Base-by-base conservation (phyloP, 2,329 filamentous ascomycete genomes). In the Penicillium vulpinum region DNA sequence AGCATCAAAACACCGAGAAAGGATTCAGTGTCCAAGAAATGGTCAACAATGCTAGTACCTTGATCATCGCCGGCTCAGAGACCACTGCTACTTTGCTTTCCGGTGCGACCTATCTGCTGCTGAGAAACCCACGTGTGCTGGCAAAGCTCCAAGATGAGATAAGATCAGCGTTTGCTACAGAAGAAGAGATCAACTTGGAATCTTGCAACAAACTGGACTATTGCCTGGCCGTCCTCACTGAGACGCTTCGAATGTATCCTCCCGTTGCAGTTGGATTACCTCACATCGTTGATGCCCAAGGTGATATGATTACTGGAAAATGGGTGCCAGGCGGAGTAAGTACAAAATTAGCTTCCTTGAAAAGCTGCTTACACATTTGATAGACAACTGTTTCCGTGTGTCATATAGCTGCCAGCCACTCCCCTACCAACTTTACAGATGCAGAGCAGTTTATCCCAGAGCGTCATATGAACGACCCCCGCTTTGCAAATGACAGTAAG, bases 21-120 rank as follows among this genome's bases (percentile, higher is more conserved):
- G 59, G 52, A 3, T 56, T 64, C 29, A 62, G 49, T 22, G 3
- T 58, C 66, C 41, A 31, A 0, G 63, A 65, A 29, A 64, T 79
- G 18, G 46, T 72, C 1, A 75, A 77, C 0, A 64, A 62, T 43
- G 46, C 18, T 2, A 59, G 41, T 26, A 41, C 44, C 0, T 39
- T 64, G n/a, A 64, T 64, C 28, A 41, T 40, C 54, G 68, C 36
- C 40, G 80, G 80, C 0, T 75, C 70, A 1, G 79, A 82, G 53
- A 82, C 80, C 0, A 81, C 78, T 0, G 78, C 79, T 0, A 81
- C 79, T 0, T 59, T 75, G 0, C 67, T 82, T 0, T 68, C 73
- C 0, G 80, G 78, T 0, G 65, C 69, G 0, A 78, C 77, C 0
- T 81, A 74, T 50, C 67, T 77, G 0, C 64, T 83, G 0, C 60